These are phyloP conservation scores for Escallonia rubra DNA, from an alignment of 129 eudicot species.

Conservation along the genomic window DNA sequence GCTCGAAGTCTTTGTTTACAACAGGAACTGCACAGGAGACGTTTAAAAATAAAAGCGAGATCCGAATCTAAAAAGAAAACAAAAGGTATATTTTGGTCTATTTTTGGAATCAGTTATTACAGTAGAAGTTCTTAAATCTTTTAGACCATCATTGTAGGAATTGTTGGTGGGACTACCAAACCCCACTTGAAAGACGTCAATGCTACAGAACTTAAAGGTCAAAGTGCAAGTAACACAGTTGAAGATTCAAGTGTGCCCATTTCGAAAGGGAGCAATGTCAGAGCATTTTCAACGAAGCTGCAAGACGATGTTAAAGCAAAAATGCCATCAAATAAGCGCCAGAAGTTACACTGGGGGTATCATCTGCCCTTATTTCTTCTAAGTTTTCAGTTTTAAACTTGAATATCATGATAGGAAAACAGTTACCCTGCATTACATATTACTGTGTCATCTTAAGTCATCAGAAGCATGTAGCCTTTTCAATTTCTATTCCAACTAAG, in stretches of 20 bases:
- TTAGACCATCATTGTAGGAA: slow-evolving; percentile 18
- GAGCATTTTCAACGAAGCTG: slow-evolving; percentile 5
- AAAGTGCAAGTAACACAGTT: slow-evolving; percentile 13
- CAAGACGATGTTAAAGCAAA: slow-evolving; percentile 20
- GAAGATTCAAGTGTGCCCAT: slow-evolving; percentile 15
- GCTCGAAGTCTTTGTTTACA: neutral
- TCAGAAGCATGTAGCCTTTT: no score
- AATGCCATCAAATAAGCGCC: slow-evolving; percentile 33
- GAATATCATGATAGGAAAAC: no score
- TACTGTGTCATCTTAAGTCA: no score
- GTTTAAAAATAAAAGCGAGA: slow-evolving; percentile 64
- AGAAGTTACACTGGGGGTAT: slow-evolving; percentile 84
- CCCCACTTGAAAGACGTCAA: slow-evolving; percentile 20
- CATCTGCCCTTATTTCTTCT: no score
- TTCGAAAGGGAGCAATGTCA: slow-evolving; percentile 11
- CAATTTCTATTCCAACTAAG: no score
- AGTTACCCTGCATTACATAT: neutral
- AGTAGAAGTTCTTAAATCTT: neutral
- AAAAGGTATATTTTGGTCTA: slow-evolving; percentile 33
- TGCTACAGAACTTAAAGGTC: slow-evolving; percentile 16
- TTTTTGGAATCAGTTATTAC: neutral
- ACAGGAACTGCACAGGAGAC: slow-evolving; percentile 83
- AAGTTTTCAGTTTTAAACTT: no score
- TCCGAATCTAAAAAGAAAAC: slow-evolving; percentile 45
- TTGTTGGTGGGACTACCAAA: slow-evolving; percentile 15